Conservation (phyloP, 1,139 yeast genomes). For the Diutina mesorugosa region DNA sequence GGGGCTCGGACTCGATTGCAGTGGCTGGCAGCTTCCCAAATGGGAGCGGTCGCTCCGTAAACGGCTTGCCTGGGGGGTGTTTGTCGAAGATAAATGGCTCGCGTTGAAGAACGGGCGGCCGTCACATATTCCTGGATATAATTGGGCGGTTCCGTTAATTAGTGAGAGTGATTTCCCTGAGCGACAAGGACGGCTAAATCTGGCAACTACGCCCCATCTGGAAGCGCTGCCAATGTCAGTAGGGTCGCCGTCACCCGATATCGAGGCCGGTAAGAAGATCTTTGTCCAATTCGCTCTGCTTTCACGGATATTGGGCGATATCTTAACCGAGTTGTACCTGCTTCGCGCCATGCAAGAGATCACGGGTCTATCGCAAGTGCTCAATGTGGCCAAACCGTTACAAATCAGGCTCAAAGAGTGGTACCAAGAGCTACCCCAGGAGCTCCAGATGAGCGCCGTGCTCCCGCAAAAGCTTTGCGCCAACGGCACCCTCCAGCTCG, state of each 20-base stretch:
- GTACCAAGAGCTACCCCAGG: slow-evolving; percentile 70
- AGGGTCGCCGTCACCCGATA: slow-evolving; percentile 21
- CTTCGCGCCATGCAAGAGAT: slow-evolving; percentile 48
- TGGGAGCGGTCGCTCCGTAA: slow-evolving; percentile 86
- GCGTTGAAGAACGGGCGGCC: slow-evolving; percentile 69
- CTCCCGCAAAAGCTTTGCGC: slow-evolving; percentile 49
- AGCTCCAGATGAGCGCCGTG: slow-evolving; percentile 50
- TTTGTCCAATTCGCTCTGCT: slow-evolving; percentile 61
- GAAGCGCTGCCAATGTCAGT: not conserved
- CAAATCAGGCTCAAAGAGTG: slow-evolving; percentile 70
- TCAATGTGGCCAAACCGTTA: slow-evolving; percentile 71
- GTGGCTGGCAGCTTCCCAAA: slow-evolving; percentile 77
- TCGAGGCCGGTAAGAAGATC: slow-evolving; percentile 57
- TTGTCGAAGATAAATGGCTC: slow-evolving; percentile 81
- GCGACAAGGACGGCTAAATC: slow-evolving; percentile 23
- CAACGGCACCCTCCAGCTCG: slow-evolving; percentile 68
- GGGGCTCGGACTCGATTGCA: slow-evolving; percentile 78
- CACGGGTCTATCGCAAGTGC: slow-evolving; percentile 47
- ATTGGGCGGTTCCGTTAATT: slow-evolving; percentile 58
- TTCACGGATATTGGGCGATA: slow-evolving; percentile 60
- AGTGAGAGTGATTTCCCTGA: slow-evolving; percentile 69
- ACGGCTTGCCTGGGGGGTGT: slow-evolving; percentile 88
- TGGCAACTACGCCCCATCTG: not conserved
- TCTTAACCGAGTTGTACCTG: slow-evolving; percentile 57
- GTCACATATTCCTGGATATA: slow-evolving; percentile 53